These are phyloP conservation scores for Musa beccarii DNA, from an alignment of 176 grass and related monocot species.

Conservation along the genomic window DNA sequence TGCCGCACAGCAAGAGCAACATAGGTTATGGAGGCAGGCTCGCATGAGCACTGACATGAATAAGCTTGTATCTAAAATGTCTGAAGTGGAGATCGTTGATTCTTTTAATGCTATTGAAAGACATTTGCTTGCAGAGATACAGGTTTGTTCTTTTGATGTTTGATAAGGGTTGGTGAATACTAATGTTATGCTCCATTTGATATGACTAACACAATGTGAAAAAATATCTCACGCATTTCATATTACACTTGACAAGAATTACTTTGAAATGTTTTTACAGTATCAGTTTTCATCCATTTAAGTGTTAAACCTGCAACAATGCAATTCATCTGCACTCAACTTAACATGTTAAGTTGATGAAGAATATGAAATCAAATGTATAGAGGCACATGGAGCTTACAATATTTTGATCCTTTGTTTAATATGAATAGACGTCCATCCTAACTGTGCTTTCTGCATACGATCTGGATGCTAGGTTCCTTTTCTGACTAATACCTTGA, in stretches of 20 bases:
- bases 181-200: not conserved
- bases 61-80: constrained; percentile 77
- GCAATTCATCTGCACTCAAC: not conserved
- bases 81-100: constrained; percentile 87
- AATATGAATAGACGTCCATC: no score
- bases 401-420: no score
- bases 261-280: not conserved
- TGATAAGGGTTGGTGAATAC: not conserved
- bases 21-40: constrained; percentile 74
- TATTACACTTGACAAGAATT: not conserved
- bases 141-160: constrained; percentile 41
- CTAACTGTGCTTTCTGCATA: no score
- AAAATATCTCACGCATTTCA: constrained; percentile 3
- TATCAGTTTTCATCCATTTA: not conserved
- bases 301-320: not conserved
- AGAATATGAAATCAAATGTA: no score
- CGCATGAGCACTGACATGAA: constrained; percentile 62
- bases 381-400: no score
- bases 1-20: constrained; percentile 72
- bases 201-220: no score
- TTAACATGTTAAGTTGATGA: no score
- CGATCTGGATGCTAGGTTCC: no score
- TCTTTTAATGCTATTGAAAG: constrained; percentile 85
- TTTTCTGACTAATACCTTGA: no score
- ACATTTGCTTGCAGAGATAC: constrained; percentile 68